These are phyloP conservation scores for Saccharomycopsis sp. DNA, from an alignment of 805 yeast genomes.

Conservation along the genomic window DNA sequence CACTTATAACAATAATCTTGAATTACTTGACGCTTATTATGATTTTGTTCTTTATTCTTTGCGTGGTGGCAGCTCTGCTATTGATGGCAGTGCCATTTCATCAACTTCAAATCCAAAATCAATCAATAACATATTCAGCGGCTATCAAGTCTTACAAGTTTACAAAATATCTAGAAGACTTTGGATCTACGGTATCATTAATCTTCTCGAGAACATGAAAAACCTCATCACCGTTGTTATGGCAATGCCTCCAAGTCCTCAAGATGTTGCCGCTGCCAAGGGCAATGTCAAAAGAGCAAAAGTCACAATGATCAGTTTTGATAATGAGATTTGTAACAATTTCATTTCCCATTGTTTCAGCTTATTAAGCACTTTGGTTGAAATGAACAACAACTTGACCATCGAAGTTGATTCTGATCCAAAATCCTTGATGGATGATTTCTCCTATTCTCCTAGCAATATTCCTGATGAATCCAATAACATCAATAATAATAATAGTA, in stretches of 20 bases:
- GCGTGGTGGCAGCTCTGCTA: slow-evolving; percentile 17
- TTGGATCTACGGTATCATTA: slow-evolving; percentile 84
- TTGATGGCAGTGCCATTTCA: slow-evolving; percentile 24
- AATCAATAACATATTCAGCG: slow-evolving; percentile 32
- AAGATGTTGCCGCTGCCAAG: slow-evolving; percentile 19
- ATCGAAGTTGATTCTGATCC: slow-evolving; percentile 35
- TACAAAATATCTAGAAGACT: slow-evolving; percentile 71
- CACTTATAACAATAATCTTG: slow-evolving; percentile 18
- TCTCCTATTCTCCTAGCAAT: neutral
- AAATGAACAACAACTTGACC: slow-evolving; percentile 46
- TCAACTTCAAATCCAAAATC: slow-evolving; percentile 21
- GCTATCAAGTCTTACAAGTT: slow-evolving; percentile 66
- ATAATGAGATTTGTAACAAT: slow-evolving; percentile 19
- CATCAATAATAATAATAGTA: neutral
- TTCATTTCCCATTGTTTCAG: slow-evolving; percentile 19
- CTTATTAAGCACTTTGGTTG: slow-evolving; percentile 34
- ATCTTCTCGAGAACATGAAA: slow-evolving; percentile 33
- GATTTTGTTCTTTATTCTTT: slow-evolving; percentile 19
- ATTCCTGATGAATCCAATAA: neutral
- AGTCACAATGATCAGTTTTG: slow-evolving; percentile 4
- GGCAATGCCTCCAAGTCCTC: slow-evolving; percentile 19
- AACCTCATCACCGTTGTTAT: slow-evolving; percentile 15
- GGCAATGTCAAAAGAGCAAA: slow-evolving; percentile 15
- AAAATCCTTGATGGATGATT: neutral
- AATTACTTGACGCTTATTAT: slow-evolving; percentile 20